phyloP scores from a whole-genome alignment of 169 alveolate species.

The Amoebophrya sp. region DNA sequence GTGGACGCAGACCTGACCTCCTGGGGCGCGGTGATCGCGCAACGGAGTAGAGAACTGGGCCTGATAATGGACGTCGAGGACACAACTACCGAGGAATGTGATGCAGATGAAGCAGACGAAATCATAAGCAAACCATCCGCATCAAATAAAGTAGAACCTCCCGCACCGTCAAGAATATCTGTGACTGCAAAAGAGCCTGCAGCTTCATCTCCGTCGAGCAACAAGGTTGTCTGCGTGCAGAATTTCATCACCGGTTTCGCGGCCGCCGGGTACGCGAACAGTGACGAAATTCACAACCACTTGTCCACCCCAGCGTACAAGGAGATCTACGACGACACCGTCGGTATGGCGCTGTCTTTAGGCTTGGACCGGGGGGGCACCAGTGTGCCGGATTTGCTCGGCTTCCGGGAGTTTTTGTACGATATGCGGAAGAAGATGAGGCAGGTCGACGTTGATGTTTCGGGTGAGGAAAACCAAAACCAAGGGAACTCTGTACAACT shows the following conservation, averaged over 20 bases:
- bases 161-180: no score
- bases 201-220: no score
- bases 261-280: background rate
- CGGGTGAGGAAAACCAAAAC: no score
- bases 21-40: background rate
- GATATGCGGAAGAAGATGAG: background rate
- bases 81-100: background rate
- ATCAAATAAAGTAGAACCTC: no score
- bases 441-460: no score
- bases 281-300: background rate
- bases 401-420: background rate
- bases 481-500: background rate
- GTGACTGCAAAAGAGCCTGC: no score
- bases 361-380: background rate
- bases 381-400: background rate
- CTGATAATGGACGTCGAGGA: background rate
- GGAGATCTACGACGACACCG: background rate
- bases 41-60: no score
- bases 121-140: no score
- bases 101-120: background rate
- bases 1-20: background rate
- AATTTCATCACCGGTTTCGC: background rate
- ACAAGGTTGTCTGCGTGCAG: background rate
- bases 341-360: background rate
- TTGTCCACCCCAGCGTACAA: background rate